Conservation (phyloP, 495 filamentous ascomycete genomes). For the Trypethelium eluteriae region DNA sequence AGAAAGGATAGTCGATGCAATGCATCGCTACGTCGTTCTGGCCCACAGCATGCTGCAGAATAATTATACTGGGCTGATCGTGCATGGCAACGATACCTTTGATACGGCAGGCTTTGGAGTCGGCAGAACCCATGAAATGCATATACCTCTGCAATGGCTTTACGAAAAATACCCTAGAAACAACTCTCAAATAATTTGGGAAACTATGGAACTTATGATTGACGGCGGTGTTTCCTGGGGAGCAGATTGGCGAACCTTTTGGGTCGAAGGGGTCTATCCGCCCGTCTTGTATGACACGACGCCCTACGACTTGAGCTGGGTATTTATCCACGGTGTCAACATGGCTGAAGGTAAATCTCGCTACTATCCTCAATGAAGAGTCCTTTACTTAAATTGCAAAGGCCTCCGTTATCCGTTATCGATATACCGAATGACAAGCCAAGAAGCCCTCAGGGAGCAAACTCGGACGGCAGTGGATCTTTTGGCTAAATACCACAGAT, state of each 20-base stretch:
- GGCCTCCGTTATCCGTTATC: neutral
- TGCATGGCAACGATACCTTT: slow-evolving; percentile 38
- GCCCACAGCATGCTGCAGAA: slow-evolving; percentile 45
- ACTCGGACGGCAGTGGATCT: neutral
- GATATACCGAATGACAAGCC: slow-evolving; percentile 3
- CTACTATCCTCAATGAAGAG: neutral
- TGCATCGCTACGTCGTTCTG: slow-evolving; percentile 37
- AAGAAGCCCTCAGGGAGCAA: neutral
- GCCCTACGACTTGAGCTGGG: slow-evolving; percentile 7
- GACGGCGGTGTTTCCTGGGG: slow-evolving; percentile 40
- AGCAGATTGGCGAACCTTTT: slow-evolving; percentile 6
- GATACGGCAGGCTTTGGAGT: slow-evolving; percentile 38
- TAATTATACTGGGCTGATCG: slow-evolving; percentile 44
- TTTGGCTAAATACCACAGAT: slow-evolving; percentile 37
- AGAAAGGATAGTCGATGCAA: slow-evolving; percentile 32
- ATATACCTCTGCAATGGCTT: slow-evolving; percentile 49
- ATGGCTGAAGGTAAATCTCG: slow-evolving; percentile 35
- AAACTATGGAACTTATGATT: slow-evolving; percentile 42
- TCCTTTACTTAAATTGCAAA: neutral
- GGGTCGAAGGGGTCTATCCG: slow-evolving; percentile 6
- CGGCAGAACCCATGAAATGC: slow-evolving; percentile 47
- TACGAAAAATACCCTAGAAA: slow-evolving; percentile 41
- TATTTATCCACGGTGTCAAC: slow-evolving; percentile 44
- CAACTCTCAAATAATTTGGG: slow-evolving; percentile 33
- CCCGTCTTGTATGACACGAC: slow-evolving; percentile 4